Base-by-base conservation (phyloP, 2,329 filamentous ascomycete species). In the Claviceps monticola region DNA sequence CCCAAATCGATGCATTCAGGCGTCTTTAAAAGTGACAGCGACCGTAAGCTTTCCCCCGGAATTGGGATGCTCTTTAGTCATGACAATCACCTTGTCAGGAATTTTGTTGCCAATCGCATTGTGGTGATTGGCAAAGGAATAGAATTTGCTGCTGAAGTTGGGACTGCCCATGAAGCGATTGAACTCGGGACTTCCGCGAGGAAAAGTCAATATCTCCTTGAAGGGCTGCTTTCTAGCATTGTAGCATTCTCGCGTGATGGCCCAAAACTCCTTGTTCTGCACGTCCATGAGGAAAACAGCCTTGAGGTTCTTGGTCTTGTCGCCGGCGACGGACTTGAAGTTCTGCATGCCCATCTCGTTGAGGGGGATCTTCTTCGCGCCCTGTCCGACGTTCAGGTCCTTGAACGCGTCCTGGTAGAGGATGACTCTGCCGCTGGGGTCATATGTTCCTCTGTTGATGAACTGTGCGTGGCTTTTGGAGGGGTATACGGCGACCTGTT, bases 191-290 rank as follows among this genome's bases (percentile, higher is more conserved):
- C 17, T 49, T 9, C 37, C 37, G 11, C 17, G 47, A 6, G 16
- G 3, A 8, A 49, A 49, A 5, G 47, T 49, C 8, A 49, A 37
- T 21, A 49, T 21, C 36, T 49, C n/a, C 1, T 0, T 17, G 14
- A 49, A 49, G 34, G 47, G 37, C 19, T 49, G 47, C 17, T 37
- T 19, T 19, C 17, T 21, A 0, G 29, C 47, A 21, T 49, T 49
- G 19, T 49, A 49, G 9, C 37, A 3, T 16, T 49, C 38, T 0
- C 48, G 39, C 6, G 41, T 45, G 39, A 45, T 50, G n/a, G n/a
- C 48, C 48, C 48, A 50, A 26, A 50, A 45, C 48, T 50, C 48
- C 39, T 50, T 45, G 19, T 50, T 50, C 39, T 49, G 47, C 3
- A 49, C 47, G 16, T 49, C 36, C 47, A 49, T 49, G 36, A 49